phyloP scores from a whole-genome alignment of 306 rosid genomes.

The Rosa multiflora region DNA sequence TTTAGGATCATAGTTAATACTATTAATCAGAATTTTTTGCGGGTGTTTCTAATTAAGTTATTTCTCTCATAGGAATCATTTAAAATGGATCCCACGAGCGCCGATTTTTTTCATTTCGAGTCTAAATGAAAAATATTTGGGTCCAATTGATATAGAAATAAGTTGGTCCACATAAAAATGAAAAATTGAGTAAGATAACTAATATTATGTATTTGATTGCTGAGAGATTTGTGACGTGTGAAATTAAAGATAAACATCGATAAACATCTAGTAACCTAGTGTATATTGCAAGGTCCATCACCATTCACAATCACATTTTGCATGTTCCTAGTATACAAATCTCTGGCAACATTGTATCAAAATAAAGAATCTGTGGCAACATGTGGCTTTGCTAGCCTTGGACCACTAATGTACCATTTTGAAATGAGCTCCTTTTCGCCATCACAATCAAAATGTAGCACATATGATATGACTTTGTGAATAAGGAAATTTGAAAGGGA shows the following conservation, averaged over 20 bases:
- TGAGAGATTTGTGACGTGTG: neutral
- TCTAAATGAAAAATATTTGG: neutral
- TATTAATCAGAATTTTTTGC: too few species aligned
- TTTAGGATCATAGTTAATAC: too few species aligned
- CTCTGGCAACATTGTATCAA: neutral
- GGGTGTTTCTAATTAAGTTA: too few species aligned
- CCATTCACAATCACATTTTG: neutral
- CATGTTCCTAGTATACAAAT: neutral
- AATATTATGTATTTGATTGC: neutral
- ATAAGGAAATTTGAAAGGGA: neutral
- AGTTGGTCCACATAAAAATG: neutral
- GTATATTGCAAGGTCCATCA: neutral
- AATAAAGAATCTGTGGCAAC: neutral
- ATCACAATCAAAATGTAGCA: neutral
- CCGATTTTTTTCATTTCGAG: neutral
- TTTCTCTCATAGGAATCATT: neutral
- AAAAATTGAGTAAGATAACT: neutral
- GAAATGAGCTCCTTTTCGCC: neutral
- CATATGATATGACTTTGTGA: neutral
- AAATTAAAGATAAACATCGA: neutral
- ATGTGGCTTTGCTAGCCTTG: neutral
- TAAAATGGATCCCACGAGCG: neutral
- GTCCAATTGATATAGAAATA: neutral
- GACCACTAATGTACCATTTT: neutral
- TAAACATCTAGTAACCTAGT: neutral